phyloP scores from a whole-genome alignment of 2,329 filamentous ascomycete genomes.

The Fusarium poae region DNA sequence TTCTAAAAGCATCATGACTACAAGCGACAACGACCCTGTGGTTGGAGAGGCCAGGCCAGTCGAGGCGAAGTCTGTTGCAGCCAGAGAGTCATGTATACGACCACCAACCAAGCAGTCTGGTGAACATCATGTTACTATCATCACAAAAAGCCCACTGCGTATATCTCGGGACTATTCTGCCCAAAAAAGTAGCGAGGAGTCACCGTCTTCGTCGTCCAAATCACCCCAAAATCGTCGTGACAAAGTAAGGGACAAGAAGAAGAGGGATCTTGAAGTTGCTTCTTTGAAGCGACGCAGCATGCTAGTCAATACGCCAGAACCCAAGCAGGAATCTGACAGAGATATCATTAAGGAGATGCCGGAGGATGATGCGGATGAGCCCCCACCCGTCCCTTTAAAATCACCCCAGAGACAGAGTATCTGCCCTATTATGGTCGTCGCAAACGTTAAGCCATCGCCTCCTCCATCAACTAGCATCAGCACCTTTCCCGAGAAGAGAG shows the following conservation, averaged over 20 bases:
- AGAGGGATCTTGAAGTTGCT: conserved; percentile 56
- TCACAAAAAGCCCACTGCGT: conserved; percentile 43
- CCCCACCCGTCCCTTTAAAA: conserved; percentile 31
- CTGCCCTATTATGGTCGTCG: conserved; percentile 57
- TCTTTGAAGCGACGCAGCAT: conserved; percentile 44
- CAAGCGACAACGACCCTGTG: conserved; percentile 36
- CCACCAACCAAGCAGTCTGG: conserved; percentile 22
- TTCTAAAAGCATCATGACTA: conserved; percentile 41
- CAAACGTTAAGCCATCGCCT: conserved; percentile 53
- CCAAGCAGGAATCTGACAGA: conserved; percentile 3
- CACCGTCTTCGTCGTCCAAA: conserved; percentile 33
- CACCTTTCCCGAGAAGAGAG: not conserved
- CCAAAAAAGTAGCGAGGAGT: conserved; percentile 8
- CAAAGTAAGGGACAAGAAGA: conserved; percentile 57
- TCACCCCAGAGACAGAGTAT: conserved; percentile 47
- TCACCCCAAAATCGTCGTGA: conserved; percentile 54
- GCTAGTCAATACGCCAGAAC: conserved; percentile 10
- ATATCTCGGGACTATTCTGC: conserved; percentile 6
- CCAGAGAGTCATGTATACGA: conserved; percentile 30
- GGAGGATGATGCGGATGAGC: conserved; percentile 16
- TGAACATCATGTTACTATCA: conserved; percentile 37
- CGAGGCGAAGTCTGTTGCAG: conserved; percentile 24
- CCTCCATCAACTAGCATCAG: conserved; percentile 13
- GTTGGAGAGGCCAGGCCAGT: conserved; percentile 28
- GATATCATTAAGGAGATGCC: conserved; percentile 5